Percentiles rank a stretch among this genome's conserved stretches.
Evolutionary conservation across 2,329 filamentous ascomycete species (phyloP).

Genomic region (Phoma herbarum): DNA sequence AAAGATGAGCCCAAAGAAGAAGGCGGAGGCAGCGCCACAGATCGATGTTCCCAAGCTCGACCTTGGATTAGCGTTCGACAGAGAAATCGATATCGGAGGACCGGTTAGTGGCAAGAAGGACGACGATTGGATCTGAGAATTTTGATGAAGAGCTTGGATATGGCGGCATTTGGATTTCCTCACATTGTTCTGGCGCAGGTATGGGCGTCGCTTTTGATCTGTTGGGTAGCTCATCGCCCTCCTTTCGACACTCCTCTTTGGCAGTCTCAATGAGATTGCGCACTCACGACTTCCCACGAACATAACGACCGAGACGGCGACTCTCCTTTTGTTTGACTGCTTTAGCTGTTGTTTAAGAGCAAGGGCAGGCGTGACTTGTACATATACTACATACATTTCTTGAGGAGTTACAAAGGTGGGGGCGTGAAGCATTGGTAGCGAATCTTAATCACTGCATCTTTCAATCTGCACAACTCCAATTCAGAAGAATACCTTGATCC

Average conservation of each 20-base stretch:
- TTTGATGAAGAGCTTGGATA: neutral
- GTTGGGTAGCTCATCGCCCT: neutral
- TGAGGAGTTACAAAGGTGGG: slow-evolving; percentile 4
- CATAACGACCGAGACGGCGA: slow-evolving; percentile 23
- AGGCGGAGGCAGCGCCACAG: slow-evolving; percentile 47
- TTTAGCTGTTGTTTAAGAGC: neutral
- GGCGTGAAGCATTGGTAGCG: slow-evolving; percentile 16
- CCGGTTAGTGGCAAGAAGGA: slow-evolving; percentile 31
- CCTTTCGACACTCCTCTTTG: neutral
- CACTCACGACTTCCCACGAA: slow-evolving; percentile 17
- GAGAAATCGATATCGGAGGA: slow-evolving; percentile 34
- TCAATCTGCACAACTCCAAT: too few species aligned
- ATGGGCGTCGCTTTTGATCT: neutral
- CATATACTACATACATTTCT: slow-evolving; percentile 24
- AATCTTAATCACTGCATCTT: slow-evolving; percentile 9
- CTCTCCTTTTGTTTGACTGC: slow-evolving; percentile 9
- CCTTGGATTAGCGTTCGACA: slow-evolving; percentile 44
- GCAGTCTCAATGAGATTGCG: neutral
- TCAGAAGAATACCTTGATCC: too few species aligned
- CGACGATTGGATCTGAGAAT: slow-evolving; percentile 46
- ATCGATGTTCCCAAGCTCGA: slow-evolving; percentile 52
- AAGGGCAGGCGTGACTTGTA: slow-evolving; percentile 18
- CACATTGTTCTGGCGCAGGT: slow-evolving; percentile 5
- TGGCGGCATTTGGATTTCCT: neutral
- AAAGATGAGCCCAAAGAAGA: slow-evolving; percentile 55